A percentile compares a stretch with the other conserved stretches of the same genome.
Evolutionary conservation across 148 eudicot species (phyloP).

Genomic region (Rhododendron simsii): DNA sequence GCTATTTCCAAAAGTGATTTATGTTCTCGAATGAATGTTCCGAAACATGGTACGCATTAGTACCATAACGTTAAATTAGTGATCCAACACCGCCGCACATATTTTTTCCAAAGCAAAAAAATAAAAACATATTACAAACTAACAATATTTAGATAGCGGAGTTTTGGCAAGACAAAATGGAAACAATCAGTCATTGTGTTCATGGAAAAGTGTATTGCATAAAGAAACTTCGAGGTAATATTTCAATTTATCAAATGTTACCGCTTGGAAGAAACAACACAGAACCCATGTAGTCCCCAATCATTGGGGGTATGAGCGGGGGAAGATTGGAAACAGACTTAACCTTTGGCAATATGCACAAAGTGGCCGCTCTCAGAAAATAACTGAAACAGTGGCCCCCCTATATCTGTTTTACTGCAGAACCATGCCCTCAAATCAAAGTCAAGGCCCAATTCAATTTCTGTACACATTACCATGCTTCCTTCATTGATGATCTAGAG

Average conservation of each 20-base stretch:
- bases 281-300: too few species aligned
- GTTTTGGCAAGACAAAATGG: neutral
- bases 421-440: too few species aligned
- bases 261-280: neutral
- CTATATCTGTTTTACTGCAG: too few species aligned
- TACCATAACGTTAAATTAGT: neutral
- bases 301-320: too few species aligned
- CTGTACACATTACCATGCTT: too few species aligned
- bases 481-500: neutral
- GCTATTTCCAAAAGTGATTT: neutral
- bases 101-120: neutral
- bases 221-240: neutral
- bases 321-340: too few species aligned
- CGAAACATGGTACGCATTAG: neutral
- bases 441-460: too few species aligned
- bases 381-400: too few species aligned
- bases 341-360: too few species aligned
- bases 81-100: neutral
- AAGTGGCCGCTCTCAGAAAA: too few species aligned
- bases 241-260: neutral
- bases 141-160: neutral
- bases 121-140: neutral
- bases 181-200: neutral
- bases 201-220: neutral
- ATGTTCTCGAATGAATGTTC: neutral